These are phyloP conservation scores for Trichomonascaceae sp. DNA, from an alignment of 1,139 yeast species.

Conservation along the genomic window DNA sequence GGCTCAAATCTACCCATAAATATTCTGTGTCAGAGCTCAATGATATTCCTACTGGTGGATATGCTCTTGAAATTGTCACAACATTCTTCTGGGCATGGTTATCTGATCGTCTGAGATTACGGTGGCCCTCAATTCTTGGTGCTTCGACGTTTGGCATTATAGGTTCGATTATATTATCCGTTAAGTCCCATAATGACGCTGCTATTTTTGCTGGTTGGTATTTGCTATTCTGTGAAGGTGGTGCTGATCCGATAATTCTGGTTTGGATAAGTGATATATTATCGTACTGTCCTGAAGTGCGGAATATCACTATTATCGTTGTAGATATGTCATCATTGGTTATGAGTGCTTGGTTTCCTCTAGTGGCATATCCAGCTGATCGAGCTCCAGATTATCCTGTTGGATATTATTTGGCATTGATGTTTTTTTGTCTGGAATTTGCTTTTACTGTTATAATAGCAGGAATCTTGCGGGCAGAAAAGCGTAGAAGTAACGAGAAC, in stretches of 20 bases:
- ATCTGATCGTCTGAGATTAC: conserved; percentile 47
- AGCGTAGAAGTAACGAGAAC: background rate
- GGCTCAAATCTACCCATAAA: conserved; percentile 41
- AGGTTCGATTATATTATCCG: conserved; percentile 39
- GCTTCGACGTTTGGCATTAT: conserved; percentile 45
- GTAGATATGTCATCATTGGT: conserved; percentile 9
- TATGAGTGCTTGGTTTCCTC: conserved; percentile 10
- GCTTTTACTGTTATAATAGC: background rate
- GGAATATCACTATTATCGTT: conserved; percentile 31
- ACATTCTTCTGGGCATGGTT: conserved; percentile 33
- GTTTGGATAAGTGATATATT: conserved; percentile 30
- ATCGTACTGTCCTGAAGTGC: conserved; percentile 32
- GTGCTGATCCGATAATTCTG: conserved; percentile 14
- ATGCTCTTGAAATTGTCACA: conserved; percentile 40
- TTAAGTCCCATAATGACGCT: conserved; percentile 38
- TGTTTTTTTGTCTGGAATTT: background rate
- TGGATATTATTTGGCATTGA: conserved; percentile 5
- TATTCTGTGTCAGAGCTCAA: conserved; percentile 29
- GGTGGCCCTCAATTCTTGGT: conserved; percentile 52
- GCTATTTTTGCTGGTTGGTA: conserved; percentile 30
- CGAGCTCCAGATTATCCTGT: conserved; percentile 13
- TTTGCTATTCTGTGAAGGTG: conserved; percentile 12
- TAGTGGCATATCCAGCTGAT: conserved; percentile 10
- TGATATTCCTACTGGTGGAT: conserved; percentile 34
- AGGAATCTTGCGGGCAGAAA: background rate